Percentiles rank a stretch among this genome's conserved stretches.
phyloP scores from a whole-genome alignment of 495 filamentous ascomycete genomes.

The Neurospora tetrasperma region DNA sequence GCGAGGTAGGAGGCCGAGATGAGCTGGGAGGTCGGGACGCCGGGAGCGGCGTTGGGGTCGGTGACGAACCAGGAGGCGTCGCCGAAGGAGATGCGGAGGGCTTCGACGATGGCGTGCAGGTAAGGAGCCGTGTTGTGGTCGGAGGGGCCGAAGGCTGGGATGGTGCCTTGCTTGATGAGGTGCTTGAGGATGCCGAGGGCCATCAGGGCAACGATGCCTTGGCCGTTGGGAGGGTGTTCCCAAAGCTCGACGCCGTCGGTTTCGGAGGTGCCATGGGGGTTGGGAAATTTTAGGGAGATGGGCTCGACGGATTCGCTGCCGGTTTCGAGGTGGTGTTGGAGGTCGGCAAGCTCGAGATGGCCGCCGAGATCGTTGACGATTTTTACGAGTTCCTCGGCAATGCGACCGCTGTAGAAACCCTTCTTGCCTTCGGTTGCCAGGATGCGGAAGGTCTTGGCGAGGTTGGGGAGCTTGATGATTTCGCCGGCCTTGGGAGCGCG shows the following conservation, averaged over 20 bases:
- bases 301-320: slow-evolving; percentile 73
- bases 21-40: slow-evolving; percentile 55
- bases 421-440: slow-evolving; percentile 73
- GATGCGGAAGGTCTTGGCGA: slow-evolving; percentile 73
- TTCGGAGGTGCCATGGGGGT: slow-evolving; percentile 31
- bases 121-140: slow-evolving; percentile 68
- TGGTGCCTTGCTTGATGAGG: slow-evolving; percentile 60
- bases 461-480: slow-evolving; percentile 71
- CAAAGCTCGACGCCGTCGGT: slow-evolving; percentile 55
- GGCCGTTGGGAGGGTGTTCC: slow-evolving; percentile 98
- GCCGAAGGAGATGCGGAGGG: slow-evolving; percentile 83
- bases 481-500: slow-evolving; percentile 74
- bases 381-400: slow-evolving; percentile 71
- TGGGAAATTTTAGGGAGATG: slow-evolving; percentile 68
- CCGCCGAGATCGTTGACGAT: slow-evolving; percentile 69
- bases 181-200: slow-evolving; percentile 82
- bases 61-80: slow-evolving; percentile 85
- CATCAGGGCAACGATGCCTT: slow-evolving; percentile 92
- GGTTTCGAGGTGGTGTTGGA: slow-evolving; percentile 59
- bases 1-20: slow-evolving; percentile 39
- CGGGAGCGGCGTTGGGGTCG: slow-evolving; percentile 56
- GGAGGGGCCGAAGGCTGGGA: slow-evolving; percentile 51
- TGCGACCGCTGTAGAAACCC: slow-evolving; percentile 81
- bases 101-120: slow-evolving; percentile 83
- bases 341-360: slow-evolving; percentile 66